phyloP scores from a whole-genome alignment of 129 eudicot genomes.

The Daucus carota region DH1_v3.0 NC_030383.2:48990501-48991000 shows the following conservation, averaged over 20 bases:
- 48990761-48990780: slow-evolving; percentile 47
- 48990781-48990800: slow-evolving; percentile 29
- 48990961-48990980: slow-evolving; percentile 76
- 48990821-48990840: slow-evolving; percentile 37
- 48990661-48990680: slow-evolving; percentile 25
- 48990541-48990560: background rate
- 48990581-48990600: background rate
- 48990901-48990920: background rate
- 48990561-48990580: background rate
- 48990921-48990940: background rate
- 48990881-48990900: too few relatives aligned
- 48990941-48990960: slow-evolving; percentile 76
- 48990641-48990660: slow-evolving; percentile 24
- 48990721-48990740: background rate
- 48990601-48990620: background rate
- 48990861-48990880: slow-evolving; percentile 31
- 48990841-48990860: slow-evolving; percentile 66
- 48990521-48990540: background rate
- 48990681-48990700: slow-evolving; percentile 6
- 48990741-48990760: slow-evolving; percentile 48
- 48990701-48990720: background rate
- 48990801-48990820: slow-evolving; percentile 35
- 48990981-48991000: slow-evolving; percentile 47
- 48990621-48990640: slow-evolving; percentile 51
- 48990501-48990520: background rate